Evolutionary conservation across 495 filamentous ascomycete species (phyloP), one percentile per base, ranked within the genome.

Genomic region (Margaritispora aquatica): DNA sequence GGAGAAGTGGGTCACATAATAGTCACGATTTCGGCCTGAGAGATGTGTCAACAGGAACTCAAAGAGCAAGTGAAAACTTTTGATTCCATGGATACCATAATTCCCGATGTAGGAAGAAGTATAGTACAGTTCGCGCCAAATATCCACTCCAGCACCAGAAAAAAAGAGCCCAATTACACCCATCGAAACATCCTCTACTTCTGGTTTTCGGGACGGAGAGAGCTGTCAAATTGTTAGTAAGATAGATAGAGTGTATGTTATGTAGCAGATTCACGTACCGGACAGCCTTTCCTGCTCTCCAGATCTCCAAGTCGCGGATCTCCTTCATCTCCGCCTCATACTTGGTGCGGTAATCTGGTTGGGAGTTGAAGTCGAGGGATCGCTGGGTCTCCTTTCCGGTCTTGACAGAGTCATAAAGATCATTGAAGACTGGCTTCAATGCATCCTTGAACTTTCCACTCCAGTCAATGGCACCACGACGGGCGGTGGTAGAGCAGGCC

Each of bases 381-480:
- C 92, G 84, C 84, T 88, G 79, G 68, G 95, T 98, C 87, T 98
- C 95, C 65, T 80, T 82, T 71, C 94, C 94, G 65, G 87, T 80
- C 74, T 83, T 83, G 66, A 98, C 94, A 64, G 86, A 85, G 76
- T 93, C 85, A 80, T 98, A 98, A 54, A 97, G 87, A 65, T 90
- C 79, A 78, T 96, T 92, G 84, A 98, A 97, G 66, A 98, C 87
- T 66, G 95, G 94, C 86, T 98, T 97, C 74, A 97, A 81, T 64
- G 86, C 90, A 65, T 90, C 87, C 86, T 95, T 96, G 88, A 97
- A 97, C 66, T 78, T 80, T 71, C 83, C 82, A 73, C 88, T 93
- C 95, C 94, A 98, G 83, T 97, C 94, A 71, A 98, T 96, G 77
- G 94, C 94, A 78, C 94, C 94, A 71, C 94, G 92, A 71, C 94